Conservation (phyloP, 1,284 basidiomycete species). For the Trametes sp. region DNA sequence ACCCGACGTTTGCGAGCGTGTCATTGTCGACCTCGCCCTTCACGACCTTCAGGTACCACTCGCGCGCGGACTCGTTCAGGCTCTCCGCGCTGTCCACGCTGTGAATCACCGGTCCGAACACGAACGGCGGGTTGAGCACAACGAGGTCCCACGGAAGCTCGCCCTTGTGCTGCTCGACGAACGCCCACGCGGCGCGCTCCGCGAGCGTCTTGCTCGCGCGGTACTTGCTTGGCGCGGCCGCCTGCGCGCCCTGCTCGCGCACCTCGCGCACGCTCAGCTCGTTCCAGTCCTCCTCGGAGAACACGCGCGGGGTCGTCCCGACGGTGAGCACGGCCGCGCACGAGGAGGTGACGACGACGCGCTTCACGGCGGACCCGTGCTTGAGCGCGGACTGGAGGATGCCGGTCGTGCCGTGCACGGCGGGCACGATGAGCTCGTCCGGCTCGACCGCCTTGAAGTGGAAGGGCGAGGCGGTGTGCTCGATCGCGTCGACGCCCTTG, state of each 20-base stretch:
- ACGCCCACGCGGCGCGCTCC: slow-evolving; percentile 67
- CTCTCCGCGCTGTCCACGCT: slow-evolving; percentile 52
- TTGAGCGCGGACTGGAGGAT: slow-evolving; percentile 37
- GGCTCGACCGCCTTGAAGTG: slow-evolving; percentile 45
- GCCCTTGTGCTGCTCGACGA: slow-evolving; percentile 59
- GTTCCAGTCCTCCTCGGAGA: slow-evolving; percentile 70
- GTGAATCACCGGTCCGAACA: slow-evolving; percentile 56
- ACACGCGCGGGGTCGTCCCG: slow-evolving; percentile 29
- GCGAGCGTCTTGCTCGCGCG: slow-evolving; percentile 71
- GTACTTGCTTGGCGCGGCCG: slow-evolving; percentile 54
- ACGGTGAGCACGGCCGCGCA: slow-evolving; percentile 37
- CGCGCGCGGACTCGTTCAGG: slow-evolving; percentile 61
- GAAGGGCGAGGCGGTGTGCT: slow-evolving; percentile 56
- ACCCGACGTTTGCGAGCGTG: slow-evolving; percentile 24
- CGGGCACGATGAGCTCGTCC: slow-evolving; percentile 41
- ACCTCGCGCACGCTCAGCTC: slow-evolving; percentile 56
- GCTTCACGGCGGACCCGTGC: slow-evolving; percentile 56
- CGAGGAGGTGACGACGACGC: slow-evolving; percentile 72
- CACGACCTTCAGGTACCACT: slow-evolving; percentile 45
- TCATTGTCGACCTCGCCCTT: slow-evolving; percentile 34
- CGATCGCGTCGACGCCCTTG: slow-evolving; percentile 50
- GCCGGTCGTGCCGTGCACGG: slow-evolving; percentile 38
- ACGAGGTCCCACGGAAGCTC: slow-evolving; percentile 59
- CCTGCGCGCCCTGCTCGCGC: slow-evolving; percentile 57
- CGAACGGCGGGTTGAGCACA: slow-evolving; percentile 63